Evolutionary conservation across 2,329 filamentous ascomycete species (phyloP), one percentile per base, ranked within the genome.

Genomic region (Fusarium cicatricum): DNA sequence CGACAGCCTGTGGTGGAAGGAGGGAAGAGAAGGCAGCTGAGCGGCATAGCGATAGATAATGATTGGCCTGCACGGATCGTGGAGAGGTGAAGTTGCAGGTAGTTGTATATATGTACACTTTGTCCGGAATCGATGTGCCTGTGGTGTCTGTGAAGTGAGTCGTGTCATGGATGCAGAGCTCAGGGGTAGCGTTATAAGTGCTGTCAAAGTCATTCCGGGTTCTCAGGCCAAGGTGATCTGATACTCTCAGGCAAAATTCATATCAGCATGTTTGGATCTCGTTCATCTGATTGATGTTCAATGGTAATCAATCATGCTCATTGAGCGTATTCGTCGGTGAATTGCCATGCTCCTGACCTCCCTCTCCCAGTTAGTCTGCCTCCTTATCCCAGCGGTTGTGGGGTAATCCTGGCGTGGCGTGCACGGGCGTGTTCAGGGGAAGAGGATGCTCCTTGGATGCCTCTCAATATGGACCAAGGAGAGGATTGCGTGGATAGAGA

Each of bases 51-150:
- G 64, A 69, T 69, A 69, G 66, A 69, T 69, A 69, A 67, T 68
- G 51, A 55, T 58, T 65, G 49, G 44, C 56, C 54, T 62, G 50
- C 42, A 55, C 26, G 37, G 44, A 39, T 45, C 39, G 49, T 44
- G 26, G 51, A 52, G 40, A 39, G 42, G 48, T 42, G 40, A 39
- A 40, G 45, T 41, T 55, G 58, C 58, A 68, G 55, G 64, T 52
- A 57, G 53, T 67, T 68, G 66, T 69, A 68, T 68, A 68, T 67
- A 67, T 68, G 66, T 67, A 67, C 52, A 60, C 64, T 67, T 66
- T 57, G 39, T 55, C 57, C 48, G 36, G 58, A 55, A 60, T 65
- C 53, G 60, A 65, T 52, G 31, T 32, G 46, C 7, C 21, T 21
- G 8, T 17, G 17, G 9, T 39, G n/a, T 49, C 29, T 37, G 36